Evolutionary conservation across 75 land plant species (phyloP), one percentile per base, ranked within the genome.

Genomic region (Sequoiadendron giganteum): DNA sequence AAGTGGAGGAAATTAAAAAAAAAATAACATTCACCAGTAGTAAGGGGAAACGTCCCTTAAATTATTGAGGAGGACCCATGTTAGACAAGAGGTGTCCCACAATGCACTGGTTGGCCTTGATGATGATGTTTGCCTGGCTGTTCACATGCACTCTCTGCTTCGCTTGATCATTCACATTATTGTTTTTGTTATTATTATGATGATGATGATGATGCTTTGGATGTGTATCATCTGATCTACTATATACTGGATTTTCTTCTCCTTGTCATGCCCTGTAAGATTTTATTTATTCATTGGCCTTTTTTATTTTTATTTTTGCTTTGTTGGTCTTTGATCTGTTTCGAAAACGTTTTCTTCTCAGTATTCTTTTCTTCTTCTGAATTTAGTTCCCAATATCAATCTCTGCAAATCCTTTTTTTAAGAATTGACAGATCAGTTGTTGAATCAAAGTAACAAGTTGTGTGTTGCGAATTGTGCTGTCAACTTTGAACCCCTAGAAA

Each of bases 111-210:
- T 14, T 75, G 77, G 77, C 38, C 11, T 3, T 75, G 77, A 75
- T 34, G 38, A 75, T 34, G 38, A 75, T 75, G 38, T 75, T 75
- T 34, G 77, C 38, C 77, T 75, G 77, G 38, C 77, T 75, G 70
- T 75, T 75, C 77, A 75, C 77, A 75, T 75, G 77, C 77, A 75
- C 38, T 11, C 77, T 75, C 77, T 75, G 77, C 34, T 75, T 75
- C 38, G 34, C 76, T 75, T 10, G 77, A 75, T 32, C 38, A 75
- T 30, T 34, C 34, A 32, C 38, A 75, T 32, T 75, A 75, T 13
- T 75, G 77, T 75, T 75, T 11, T 75, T 34, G 16, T 75, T 34
- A 75, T 75, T 34, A 34, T 30, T 34, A 34, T 65, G n/a, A 65
- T 65, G n/a, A 65, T 65, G 70, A 28, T 25, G n/a, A 65, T 65